Evolutionary conservation across 768 basidiomycete genomes (phyloP), one percentile per base, ranked within the genome.

Genomic region (Xerocomellus intermedius): DNA sequence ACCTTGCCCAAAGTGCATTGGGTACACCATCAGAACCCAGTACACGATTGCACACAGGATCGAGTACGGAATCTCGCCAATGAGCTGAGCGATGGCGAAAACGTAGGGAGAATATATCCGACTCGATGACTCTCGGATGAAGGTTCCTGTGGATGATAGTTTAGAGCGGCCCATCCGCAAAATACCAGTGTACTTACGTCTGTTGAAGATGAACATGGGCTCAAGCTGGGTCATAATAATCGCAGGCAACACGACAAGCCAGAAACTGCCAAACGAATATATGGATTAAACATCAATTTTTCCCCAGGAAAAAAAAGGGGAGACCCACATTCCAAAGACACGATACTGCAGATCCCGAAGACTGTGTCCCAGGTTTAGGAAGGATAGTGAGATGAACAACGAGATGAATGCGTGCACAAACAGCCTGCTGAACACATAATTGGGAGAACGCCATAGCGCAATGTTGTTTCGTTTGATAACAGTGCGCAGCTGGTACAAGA

Each of bases 31-130:
- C 21, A 88, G 69, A 22, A 78, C 78, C 88, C 86, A 95, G 72
- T 93, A 94, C 0, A 85, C 77, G 47, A 83, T 64, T 12, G 80
- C 86, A 60, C 89, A 92, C 14, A 89, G 64, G 32, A 88, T 66
- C 45, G 81, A 85, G 69, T 86, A 89, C 0, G 91, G 93, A 52
- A 89, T 79, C 70, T 96, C 92, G 41, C 91, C 86, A 14, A 90
- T 66, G 24, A 94, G 76, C 65, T 94, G 93, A 3, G 86, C 84
- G 33, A 91, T 79, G 30, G 91, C 88, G 66, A 95, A 95, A 21
- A 92, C 89, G 54, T 85, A 85, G 0, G 90, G 86, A 0, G 86
- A 89, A 71, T 94, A 94, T 64, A 94, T 94, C 56, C 88, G 82
- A 72, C 88, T 89, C 2, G 86, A 89, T 0, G 89, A 79, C 73